Evolutionary conservation across 352 stramenopile species (phyloP).

Genomic region (Pythium graminicola): DNA sequence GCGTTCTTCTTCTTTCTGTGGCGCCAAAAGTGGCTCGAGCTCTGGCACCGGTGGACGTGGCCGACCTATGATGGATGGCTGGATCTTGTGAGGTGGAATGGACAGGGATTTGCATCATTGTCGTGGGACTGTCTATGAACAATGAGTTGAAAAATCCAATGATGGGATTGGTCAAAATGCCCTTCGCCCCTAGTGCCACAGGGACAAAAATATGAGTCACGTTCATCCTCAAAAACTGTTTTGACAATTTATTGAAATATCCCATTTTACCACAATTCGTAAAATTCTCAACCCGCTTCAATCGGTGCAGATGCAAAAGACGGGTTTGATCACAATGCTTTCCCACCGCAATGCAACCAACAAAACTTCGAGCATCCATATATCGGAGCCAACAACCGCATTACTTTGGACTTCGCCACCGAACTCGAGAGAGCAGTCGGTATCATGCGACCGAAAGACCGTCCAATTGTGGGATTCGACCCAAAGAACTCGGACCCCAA

Average conservation of each 20-base stretch:
- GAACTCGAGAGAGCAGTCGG: conserved; percentile 13
- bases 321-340: neutral
- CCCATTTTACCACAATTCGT: no score
- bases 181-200: no score
- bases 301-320: conserved; percentile 20
- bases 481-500: conserved; percentile 18
- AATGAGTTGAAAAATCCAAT: no score
- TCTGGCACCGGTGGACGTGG: conserved; percentile 4
- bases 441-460: conserved; percentile 11
- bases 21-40: conserved; percentile 16
- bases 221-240: no score
- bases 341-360: conserved; percentile 21
- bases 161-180: no score
- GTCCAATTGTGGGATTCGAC: conserved; percentile 22
- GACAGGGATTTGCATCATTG: neutral
- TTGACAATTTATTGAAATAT: no score
- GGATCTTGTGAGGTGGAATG: neutral
- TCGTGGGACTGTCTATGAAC: no score
- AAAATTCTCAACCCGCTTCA: no score
- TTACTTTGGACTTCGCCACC: conserved; percentile 17
- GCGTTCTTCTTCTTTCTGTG: conserved; percentile 15
- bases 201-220: no score
- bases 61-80: neutral
- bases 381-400: conserved; percentile 3
- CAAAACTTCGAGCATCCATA: conserved; percentile 26